Conservation (phyloP, 164 flowering plant species). For the Malania oleifera region DNA sequence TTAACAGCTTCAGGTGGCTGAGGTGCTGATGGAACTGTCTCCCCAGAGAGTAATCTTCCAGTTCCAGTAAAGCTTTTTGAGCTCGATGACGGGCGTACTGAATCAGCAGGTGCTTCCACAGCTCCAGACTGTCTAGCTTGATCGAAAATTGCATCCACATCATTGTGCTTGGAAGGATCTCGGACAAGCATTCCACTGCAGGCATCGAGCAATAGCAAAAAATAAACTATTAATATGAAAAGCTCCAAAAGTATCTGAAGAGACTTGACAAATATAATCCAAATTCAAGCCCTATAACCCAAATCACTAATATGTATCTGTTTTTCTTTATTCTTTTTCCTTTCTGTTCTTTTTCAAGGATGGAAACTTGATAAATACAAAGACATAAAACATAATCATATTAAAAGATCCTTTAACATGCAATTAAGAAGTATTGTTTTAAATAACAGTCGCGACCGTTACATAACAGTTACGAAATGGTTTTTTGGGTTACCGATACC, state of each 20-base stretch:
- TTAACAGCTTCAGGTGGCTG: slow-evolving; percentile 47
- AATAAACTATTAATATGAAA: neutral
- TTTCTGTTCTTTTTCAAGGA: too few species aligned
- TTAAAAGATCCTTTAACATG: too few species aligned
- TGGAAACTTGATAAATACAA: too few species aligned
- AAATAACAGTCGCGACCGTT: too few species aligned
- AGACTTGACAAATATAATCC: too few species aligned
- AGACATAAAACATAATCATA: too few species aligned
- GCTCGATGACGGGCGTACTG: slow-evolving; percentile 39
- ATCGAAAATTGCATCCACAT: slow-evolving; percentile 43
- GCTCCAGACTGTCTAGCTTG: slow-evolving; percentile 40
- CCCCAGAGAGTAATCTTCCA: slow-evolving; percentile 72
- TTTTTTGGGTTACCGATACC: too few species aligned
- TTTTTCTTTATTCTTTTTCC: too few species aligned
- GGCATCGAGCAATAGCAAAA: neutral
- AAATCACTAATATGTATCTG: too few species aligned
- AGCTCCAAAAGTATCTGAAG: neutral
- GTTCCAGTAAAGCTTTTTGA: slow-evolving; percentile 75
- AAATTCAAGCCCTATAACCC: too few species aligned
- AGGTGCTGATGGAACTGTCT: slow-evolving; percentile 45
- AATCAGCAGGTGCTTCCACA: slow-evolving; percentile 28
- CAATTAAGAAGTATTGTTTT: too few species aligned
- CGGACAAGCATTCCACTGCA: slow-evolving; percentile 58
- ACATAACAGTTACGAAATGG: too few species aligned
- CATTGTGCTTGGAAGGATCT: slow-evolving; percentile 33